Evolutionary conservation across 352 stramenopile species (phyloP), one percentile per base, ranked within the genome.

Genomic region (Phytophthora sp.): DNA sequence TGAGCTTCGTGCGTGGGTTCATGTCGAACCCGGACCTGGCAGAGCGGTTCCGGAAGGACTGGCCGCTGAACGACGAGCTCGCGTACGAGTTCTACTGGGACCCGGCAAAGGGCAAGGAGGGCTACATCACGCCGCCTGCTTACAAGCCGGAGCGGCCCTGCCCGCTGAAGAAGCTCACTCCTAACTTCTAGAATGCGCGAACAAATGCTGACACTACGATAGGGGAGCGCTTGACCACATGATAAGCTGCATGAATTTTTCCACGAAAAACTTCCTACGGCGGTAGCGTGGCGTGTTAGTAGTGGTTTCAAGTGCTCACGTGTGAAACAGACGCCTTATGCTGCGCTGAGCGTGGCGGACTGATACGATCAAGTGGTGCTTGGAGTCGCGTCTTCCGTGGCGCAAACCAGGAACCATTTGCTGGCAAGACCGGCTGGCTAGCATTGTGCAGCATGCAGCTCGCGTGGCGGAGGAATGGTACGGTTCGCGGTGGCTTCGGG

Each of bases 61-160:
- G 54, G 45, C 45, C 54, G 37, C 45, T 69, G 28, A 69, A 65
- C 39, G 45, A 56, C 11, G 51, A 65, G 17, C 45, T 69, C 26
- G 39, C 0, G 20, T 74, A 66, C 53, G 65, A 69, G 20, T 69
- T 66, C n/a, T 74, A 62, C 41, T 69, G 59, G 65, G 53, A 70
- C 42, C 38, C 59, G 5, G 34, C 52, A 2, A 70, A 70, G 18
- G 59, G 59, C 41, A 59, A 62, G 35, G 65, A 65, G 20, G 53
- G 48, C 15, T 74, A 66, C 65, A 58, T 62, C 38, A 66, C 65
- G 1, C 50, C 51, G 10, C 46, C 45, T 4, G 12, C 49, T 10
- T 65, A 62, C 64, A 48, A 67, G n/a, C 21, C 34, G 37, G 35
- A 17, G 26, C 44, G 13, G 2, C 46, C 56, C 4, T 60, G 48